A percentile compares a stretch with the other conserved stretches of the same genome.
Evolutionary conservation across 108 stramenopile genomes (phyloP).

Genomic region (Skeletonema marinoi): DNA sequence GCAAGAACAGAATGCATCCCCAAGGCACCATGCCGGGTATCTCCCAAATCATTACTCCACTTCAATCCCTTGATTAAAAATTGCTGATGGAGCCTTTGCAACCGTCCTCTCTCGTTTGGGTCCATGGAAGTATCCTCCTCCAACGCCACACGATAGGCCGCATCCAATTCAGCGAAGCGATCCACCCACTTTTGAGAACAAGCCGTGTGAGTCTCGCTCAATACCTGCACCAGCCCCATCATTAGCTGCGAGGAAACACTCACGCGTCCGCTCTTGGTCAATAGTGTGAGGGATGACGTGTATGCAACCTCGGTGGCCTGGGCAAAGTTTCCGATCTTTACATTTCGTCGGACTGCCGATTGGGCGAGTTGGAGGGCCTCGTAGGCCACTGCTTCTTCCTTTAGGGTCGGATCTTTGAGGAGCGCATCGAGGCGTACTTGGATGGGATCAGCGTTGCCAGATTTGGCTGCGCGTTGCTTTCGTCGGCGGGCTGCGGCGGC

Average conservation of each 20-base stretch:
- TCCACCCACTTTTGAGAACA: conserved; percentile 66
- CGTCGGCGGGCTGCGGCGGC: conserved; percentile 88
- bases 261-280: conserved; percentile 60
- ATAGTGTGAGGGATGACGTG: conserved; percentile 43
- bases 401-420: conserved; percentile 50
- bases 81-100: conserved; percentile 75
- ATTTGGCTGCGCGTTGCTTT: conserved; percentile 72
- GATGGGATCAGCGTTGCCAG: conserved; percentile 56
- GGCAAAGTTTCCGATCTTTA: conserved; percentile 61
- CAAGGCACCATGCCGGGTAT: conserved; percentile 57
- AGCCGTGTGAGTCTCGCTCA: conserved; percentile 75
- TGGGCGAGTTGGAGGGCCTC: conserved; percentile 89
- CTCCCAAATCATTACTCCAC: conserved; percentile 80
- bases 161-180: conserved; percentile 54
- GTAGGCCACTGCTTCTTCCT: conserved; percentile 80
- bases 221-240: conserved; percentile 60
- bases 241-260: conserved; percentile 80
- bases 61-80: conserved; percentile 63
- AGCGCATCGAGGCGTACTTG: conserved; percentile 59
- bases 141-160: conserved; percentile 64
- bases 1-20: conserved; percentile 68
- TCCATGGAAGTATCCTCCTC: conserved; percentile 43
- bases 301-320: conserved; percentile 67
- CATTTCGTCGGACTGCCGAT: conserved; percentile 73
- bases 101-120: conserved; percentile 55